A percentile compares a stretch with the other conserved stretches of the same genome.
Conservation (phyloP, 192 early-diverging fungal genomes). For the Backusella tarrabulga region DNA sequence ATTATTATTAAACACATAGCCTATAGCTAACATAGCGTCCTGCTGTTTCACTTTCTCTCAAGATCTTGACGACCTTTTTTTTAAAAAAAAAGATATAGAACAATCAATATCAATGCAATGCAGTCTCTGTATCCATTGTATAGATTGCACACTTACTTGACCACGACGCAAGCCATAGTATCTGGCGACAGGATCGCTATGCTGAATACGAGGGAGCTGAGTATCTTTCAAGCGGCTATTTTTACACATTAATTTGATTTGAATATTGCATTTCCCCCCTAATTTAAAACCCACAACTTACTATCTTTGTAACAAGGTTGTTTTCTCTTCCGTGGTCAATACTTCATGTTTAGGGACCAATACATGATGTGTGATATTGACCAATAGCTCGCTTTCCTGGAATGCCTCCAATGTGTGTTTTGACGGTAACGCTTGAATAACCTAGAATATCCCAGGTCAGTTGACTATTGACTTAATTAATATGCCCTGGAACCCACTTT, state of each 20-base stretch:
- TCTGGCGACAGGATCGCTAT: constrained; percentile 88
- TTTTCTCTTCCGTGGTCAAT: constrained; percentile 83
- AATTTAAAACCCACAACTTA: constrained; percentile 42
- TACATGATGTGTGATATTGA: constrained; percentile 96
- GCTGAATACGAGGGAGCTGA: constrained; percentile 90
- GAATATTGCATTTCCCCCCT: not conserved
- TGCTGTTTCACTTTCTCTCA: constrained; percentile 92
- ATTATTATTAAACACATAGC: constrained; percentile 72
- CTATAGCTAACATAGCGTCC: constrained; percentile 98
- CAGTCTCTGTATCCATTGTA: constrained; percentile 13
- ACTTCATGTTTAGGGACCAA: constrained; percentile 96
- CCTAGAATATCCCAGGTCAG: constrained; percentile 34
- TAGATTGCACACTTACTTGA: constrained; percentile 44
- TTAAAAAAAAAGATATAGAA: not conserved
- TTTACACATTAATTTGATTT: too few species aligned
- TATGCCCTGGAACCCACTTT: constrained; percentile 47
- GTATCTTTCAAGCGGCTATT: constrained; percentile 88
- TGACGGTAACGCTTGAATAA: constrained; percentile 62
- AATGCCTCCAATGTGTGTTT: constrained; percentile 85
- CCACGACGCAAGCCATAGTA: constrained; percentile 92
- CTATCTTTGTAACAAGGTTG: constrained; percentile 88
- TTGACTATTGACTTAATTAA: not conserved
- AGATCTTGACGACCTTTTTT: constrained; percentile 87
- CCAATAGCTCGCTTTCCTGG: constrained; percentile 86
- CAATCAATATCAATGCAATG: not conserved